Evolutionary conservation across 345 rosid species (phyloP), one percentile per base, ranked within the genome.

Genomic region (Populus euphratica): DNA sequence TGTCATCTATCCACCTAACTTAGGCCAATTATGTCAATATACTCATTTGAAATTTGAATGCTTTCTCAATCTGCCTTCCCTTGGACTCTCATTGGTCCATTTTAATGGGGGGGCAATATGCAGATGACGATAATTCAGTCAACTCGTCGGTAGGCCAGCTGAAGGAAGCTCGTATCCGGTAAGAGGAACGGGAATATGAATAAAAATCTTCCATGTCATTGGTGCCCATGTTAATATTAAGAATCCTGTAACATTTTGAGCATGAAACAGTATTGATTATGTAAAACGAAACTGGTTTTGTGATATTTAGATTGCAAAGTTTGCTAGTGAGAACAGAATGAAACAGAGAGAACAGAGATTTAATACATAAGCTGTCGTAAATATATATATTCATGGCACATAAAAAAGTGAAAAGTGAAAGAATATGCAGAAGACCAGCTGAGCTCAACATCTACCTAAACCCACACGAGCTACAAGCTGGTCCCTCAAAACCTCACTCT

Each of bases 391-490:
- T 13, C 17, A 10, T 73, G 97, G 97, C 95, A 16, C 2, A 52
- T 59, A 65, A 70, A 43, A 77, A 39, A n/a, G 47, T 39, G 39
- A 73, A 18, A 33, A 77, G 77, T n/a, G 41, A 66, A 39, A 11
- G 20, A 64, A 79, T 90, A 79, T 80, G 62, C 52, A 82, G 76
- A 78, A 76, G 43, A 84, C 83, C 89, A 86, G 89, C 90, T 87
- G 89, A 89, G 90, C 94, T 90, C 83, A 66, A 72, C 78, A 76
- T 74, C 83, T 79, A 75, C 64, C 88, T 85, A 85, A 76, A 74
- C 47, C 64, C 83, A 83, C 41, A 82, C 36, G 36, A 86, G 92
- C 92, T 89, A 78, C 90, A 67, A 89, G 85, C 84, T 85, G 84
- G 85, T 44, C 78, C 75, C 81, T 73, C 14, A 38, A 73, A 78